Conservation (phyloP, 495 filamentous ascomycete genomes). For the Trichoderma asperelloides region DNA sequence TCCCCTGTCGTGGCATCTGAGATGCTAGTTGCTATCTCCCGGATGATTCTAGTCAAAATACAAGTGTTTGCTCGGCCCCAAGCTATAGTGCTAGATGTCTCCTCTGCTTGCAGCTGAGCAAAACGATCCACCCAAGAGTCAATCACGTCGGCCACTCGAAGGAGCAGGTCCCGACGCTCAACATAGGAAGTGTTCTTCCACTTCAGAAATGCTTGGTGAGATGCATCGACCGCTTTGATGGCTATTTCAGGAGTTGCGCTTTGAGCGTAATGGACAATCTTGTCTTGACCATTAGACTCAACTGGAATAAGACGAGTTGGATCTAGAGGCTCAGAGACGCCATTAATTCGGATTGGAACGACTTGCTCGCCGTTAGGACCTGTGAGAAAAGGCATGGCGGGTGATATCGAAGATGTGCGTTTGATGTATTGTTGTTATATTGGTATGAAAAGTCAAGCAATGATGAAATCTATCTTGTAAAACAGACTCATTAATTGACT, state of each 20-base stretch:
- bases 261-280: neutral
- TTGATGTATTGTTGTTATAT: too few relatives aligned
- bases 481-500: too few relatives aligned
- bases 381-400: neutral
- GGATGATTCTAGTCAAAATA: neutral
- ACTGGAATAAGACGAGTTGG: neutral
- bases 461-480: too few relatives aligned
- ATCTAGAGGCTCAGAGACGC: neutral
- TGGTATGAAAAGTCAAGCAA: too few relatives aligned
- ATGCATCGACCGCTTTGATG: neutral
- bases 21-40: neutral
- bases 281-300: neutral
- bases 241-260: neutral
- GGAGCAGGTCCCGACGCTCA: neutral
- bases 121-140: neutral
- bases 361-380: neutral
- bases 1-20: neutral
- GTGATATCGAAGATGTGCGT: neutral
- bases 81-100: neutral
- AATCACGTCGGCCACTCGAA: neutral
- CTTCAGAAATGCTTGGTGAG: neutral
- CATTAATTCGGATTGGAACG: neutral
- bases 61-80: neutral
- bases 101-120: neutral
- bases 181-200: neutral